phyloP scores from a whole-genome alignment of 2,329 filamentous ascomycete genomes.

The Apiospora arundinis region DNA sequence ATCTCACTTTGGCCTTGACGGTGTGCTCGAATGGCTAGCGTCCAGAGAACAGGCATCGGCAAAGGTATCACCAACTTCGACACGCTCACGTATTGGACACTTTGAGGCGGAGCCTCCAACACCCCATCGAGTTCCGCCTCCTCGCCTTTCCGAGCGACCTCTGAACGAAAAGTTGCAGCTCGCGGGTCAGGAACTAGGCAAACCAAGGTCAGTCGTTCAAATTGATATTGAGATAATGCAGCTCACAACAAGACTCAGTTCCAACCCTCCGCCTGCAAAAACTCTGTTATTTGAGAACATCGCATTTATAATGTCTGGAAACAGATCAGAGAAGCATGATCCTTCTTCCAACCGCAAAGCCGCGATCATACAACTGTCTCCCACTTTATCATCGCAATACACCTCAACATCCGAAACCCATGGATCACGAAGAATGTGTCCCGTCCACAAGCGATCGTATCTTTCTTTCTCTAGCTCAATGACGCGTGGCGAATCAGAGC shows the following conservation, averaged over 20 bases:
- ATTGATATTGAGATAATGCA: not conserved
- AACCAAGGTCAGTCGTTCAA: not conserved
- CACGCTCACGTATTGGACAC: not conserved
- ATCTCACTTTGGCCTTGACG: constrained; percentile 23
- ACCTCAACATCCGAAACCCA: constrained; percentile 20
- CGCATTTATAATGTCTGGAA: constrained; percentile 33
- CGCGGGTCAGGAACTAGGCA: not conserved
- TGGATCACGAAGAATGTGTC: not conserved
- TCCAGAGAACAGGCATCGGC: not conserved
- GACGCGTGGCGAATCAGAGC: not conserved
- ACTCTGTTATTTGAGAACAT: constrained; percentile 34
- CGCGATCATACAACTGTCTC: constrained; percentile 35
- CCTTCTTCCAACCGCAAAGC: constrained; percentile 35
- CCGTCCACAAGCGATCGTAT: constrained; percentile 21
- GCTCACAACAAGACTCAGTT: not conserved
- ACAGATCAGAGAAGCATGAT: constrained; percentile 23
- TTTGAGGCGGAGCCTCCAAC: not conserved
- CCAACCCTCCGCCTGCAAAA: not conserved
- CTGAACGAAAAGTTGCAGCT: not conserved
- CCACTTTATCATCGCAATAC: constrained; percentile 6
- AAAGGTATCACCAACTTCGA: not conserved
- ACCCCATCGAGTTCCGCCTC: not conserved
- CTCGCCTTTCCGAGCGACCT: not conserved
- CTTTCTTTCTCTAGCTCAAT: constrained; percentile 17
- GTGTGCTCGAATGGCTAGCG: constrained; percentile 22